These are phyloP conservation scores for Fistulifera pelliculosa DNA, from an alignment of 108 stramenopile genomes.

Conservation along the genomic window DNA sequence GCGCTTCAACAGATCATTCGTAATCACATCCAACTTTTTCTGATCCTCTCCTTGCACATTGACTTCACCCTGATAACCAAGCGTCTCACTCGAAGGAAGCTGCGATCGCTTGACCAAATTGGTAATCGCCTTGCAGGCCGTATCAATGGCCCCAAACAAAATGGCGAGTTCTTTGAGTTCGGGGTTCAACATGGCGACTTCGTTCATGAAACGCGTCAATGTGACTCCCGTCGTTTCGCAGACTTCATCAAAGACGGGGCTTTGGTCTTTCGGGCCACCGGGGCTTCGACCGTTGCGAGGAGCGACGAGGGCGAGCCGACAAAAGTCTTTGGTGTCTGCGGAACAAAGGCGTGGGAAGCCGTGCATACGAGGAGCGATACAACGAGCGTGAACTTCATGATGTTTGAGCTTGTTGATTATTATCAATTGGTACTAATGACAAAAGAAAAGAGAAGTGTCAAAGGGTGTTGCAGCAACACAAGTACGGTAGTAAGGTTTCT, in stretches of 20 bases:
- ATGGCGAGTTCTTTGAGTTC: constrained; percentile 54
- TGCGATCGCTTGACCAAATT: constrained; percentile 58
- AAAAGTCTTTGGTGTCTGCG: too few relatives aligned
- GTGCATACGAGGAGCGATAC: too few relatives aligned
- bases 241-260: constrained; percentile 64
- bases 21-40: constrained; percentile 92
- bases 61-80: constrained; percentile 64
- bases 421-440: too few relatives aligned
- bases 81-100: constrained; percentile 50
- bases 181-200: constrained; percentile 61
- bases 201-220: constrained; percentile 55
- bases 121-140: constrained; percentile 73
- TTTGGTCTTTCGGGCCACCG: constrained; percentile 10
- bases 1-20: constrained; percentile 91
- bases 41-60: constrained; percentile 84
- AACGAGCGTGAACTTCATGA: too few relatives aligned
- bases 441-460: too few relatives aligned
- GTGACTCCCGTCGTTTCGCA: constrained; percentile 68
- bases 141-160: constrained; percentile 75
- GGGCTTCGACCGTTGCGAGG: too few relatives aligned
- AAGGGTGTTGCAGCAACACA: too few relatives aligned
- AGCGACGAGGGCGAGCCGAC: too few relatives aligned
- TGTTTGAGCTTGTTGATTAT: too few relatives aligned
- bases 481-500: too few relatives aligned
- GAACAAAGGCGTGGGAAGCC: too few relatives aligned